A percentile compares a stretch with the other conserved stretches of the same genome.
Evolutionary conservation across 169 alveolate genomes (phyloP).

Genomic region (Plasmodium malariae): DNA sequence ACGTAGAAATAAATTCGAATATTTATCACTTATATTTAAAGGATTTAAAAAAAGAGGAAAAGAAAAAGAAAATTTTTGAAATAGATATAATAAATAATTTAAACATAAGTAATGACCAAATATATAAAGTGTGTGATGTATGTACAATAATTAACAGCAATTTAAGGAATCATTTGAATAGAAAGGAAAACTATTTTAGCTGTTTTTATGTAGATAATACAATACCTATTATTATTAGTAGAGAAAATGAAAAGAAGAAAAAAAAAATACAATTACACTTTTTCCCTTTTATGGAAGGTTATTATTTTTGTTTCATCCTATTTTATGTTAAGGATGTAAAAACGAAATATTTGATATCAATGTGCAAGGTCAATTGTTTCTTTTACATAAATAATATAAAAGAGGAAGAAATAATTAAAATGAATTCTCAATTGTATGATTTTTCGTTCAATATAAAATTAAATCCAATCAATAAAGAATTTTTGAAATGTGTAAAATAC

Average conservation of each 20-base stretch:
- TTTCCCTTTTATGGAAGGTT: slow-evolving; percentile 63
- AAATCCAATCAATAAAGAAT: slow-evolving; percentile 47
- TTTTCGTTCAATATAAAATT: slow-evolving; percentile 24
- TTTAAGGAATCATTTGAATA: slow-evolving; percentile 15
- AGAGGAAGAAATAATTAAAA: slow-evolving; percentile 53
- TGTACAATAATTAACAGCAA: slow-evolving; percentile 29
- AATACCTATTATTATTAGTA: not conserved
- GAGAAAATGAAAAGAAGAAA: slow-evolving; percentile 24
- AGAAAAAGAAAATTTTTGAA: slow-evolving; percentile 21
- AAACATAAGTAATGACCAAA: not conserved
- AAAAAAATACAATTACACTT: slow-evolving; percentile 38
- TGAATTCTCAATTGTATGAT: not conserved
- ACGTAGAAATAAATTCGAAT: slow-evolving; percentile 41
- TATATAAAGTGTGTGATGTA: slow-evolving; percentile 31
- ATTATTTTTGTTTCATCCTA: slow-evolving; percentile 48
- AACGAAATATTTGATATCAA: slow-evolving; percentile 29
- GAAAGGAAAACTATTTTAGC: slow-evolving; percentile 3
- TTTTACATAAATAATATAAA: slow-evolving; percentile 54
- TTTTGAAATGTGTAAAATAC: slow-evolving; percentile 32
- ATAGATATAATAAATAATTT: slow-evolving; percentile 5
- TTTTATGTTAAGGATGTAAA: slow-evolving; percentile 34
- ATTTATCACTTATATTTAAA: slow-evolving; percentile 41
- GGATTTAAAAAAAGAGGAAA: slow-evolving; percentile 40
- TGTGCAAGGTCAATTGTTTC: slow-evolving; percentile 54
- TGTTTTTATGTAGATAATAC: slow-evolving; percentile 21